A percentile compares a stretch with the other conserved stretches of the same genome.
These are phyloP conservation scores for Aspergillus sclerotioniger DNA, from an alignment of 495 filamentous ascomycete species.

Conservation along the genomic window DNA sequence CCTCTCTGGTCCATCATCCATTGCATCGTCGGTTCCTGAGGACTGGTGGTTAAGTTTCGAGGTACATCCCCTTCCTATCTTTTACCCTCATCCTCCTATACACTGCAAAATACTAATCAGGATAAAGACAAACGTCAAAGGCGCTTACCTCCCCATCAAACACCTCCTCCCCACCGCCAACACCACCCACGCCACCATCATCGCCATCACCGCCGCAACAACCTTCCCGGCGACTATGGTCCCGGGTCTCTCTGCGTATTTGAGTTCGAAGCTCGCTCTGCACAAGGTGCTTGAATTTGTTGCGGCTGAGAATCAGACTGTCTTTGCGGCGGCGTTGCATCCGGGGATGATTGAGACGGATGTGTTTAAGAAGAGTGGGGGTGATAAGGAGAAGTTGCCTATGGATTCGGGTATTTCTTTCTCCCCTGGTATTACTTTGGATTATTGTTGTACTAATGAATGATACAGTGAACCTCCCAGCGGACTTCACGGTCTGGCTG, in stretches of 20 bases:
- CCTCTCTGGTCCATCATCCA: constrained; percentile 17
- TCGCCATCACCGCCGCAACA: constrained; percentile 26
- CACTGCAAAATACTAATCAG: background rate
- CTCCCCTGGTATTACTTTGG: background rate
- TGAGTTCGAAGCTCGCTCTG: constrained; percentile 38
- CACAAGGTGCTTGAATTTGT: constrained; percentile 40
- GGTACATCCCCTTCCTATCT: constrained; percentile 20
- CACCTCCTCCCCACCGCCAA: constrained; percentile 38
- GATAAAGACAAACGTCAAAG: constrained; percentile 39
- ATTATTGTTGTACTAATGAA: background rate
- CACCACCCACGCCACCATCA: constrained; percentile 27
- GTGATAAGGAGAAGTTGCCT: constrained; percentile 18
- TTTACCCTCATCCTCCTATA: background rate
- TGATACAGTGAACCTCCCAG: constrained; percentile 37
- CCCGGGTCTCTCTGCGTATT: constrained; percentile 34
- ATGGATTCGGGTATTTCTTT: constrained; percentile 30
- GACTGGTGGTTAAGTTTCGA: constrained; percentile 41
- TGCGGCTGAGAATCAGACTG: constrained; percentile 36
- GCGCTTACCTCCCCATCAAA: constrained; percentile 31
- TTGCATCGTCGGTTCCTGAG: constrained; percentile 22
- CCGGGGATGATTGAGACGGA: constrained; percentile 41
- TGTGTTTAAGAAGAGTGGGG: constrained; percentile 26
- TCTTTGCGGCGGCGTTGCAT: constrained; percentile 38
- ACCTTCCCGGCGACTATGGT: constrained; percentile 18
- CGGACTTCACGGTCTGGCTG: constrained; percentile 50